Conservation (phyloP, 139 green algal species). For the Asterochloris sp. region DNA sequence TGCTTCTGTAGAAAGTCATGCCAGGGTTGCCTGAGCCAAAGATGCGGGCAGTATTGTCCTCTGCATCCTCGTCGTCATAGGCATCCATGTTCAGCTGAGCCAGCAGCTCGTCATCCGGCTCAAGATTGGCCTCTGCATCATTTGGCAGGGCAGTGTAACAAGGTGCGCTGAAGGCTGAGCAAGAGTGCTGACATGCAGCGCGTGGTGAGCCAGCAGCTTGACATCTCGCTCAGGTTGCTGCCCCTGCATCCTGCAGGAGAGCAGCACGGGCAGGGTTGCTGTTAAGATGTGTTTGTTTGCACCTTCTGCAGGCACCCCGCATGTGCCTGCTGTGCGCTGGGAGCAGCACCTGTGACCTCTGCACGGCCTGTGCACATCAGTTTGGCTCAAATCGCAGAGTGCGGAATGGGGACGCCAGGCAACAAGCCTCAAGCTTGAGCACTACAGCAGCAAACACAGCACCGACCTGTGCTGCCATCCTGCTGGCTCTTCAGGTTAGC, state of each 20-base stretch:
- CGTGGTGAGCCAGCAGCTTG: not conserved
- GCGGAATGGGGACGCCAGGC: too few relatives aligned
- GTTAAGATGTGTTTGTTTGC: too few relatives aligned
- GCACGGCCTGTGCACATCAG: too few relatives aligned
- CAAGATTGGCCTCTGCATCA: not conserved
- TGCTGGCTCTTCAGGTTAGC: slow-evolving; percentile 1
- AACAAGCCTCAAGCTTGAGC: not conserved
- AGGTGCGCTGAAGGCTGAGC: not conserved
- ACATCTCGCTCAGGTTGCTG: not conserved
- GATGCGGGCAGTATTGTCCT: slow-evolving; percentile 8
- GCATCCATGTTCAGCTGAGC: slow-evolving; percentile 95
- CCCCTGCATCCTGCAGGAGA: not conserved
- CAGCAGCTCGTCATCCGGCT: slow-evolving; percentile 47
- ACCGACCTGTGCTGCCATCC: not conserved
- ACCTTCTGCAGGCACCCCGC: too few relatives aligned
- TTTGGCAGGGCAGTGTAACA: not conserved
- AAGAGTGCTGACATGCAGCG: not conserved
- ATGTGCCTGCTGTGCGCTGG: too few relatives aligned
- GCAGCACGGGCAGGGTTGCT: not conserved
- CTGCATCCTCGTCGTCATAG: slow-evolving; percentile 86
- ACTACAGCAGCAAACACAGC: not conserved
- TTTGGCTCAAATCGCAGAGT: too few relatives aligned
- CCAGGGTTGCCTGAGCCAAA: slow-evolving; percentile 39
- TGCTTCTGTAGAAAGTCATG: slow-evolving; percentile 42
- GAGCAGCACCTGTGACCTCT: too few relatives aligned